Conservation (phyloP, 495 filamentous ascomycete species). For the Tuber borchii region DNA sequence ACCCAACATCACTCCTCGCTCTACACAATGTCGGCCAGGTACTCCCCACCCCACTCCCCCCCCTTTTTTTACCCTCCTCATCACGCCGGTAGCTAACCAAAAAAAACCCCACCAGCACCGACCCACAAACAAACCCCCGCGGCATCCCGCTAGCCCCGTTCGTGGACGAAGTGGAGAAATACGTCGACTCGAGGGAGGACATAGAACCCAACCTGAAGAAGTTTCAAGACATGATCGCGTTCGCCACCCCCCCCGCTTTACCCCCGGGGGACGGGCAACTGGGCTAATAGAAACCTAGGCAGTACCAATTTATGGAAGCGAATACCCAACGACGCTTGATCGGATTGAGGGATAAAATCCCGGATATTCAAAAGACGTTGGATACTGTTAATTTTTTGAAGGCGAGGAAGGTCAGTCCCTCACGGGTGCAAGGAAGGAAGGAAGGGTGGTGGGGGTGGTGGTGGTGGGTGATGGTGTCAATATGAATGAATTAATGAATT, state of each 20-base stretch:
- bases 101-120: constrained; percentile 22
- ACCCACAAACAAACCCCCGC: constrained; percentile 70
- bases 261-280: neutral
- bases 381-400: constrained; percentile 84
- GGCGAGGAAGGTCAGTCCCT: constrained; percentile 52
- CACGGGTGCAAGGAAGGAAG: neutral
- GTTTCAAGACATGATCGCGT: constrained; percentile 99
- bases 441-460: constrained; percentile 7
- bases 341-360: constrained; percentile 87
- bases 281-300: constrained; percentile 48
- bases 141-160: constrained; percentile 94
- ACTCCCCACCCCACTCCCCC: neutral
- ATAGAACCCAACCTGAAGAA: constrained; percentile 83
- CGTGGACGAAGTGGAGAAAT: constrained; percentile 92
- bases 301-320: constrained; percentile 99
- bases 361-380: constrained; percentile 94
- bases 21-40: constrained; percentile 5
- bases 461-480: neutral
- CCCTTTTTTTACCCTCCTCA: neutral
- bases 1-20: neutral
- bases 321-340: constrained; percentile 78
- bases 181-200: constrained; percentile 75
- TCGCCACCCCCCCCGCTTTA: constrained; percentile 33
- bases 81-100: neutral
- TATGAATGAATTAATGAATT: neutral